Evolutionary conservation across 768 basidiomycete genomes (phyloP).

Genomic region (Leccinum subgranulosum): DNA sequence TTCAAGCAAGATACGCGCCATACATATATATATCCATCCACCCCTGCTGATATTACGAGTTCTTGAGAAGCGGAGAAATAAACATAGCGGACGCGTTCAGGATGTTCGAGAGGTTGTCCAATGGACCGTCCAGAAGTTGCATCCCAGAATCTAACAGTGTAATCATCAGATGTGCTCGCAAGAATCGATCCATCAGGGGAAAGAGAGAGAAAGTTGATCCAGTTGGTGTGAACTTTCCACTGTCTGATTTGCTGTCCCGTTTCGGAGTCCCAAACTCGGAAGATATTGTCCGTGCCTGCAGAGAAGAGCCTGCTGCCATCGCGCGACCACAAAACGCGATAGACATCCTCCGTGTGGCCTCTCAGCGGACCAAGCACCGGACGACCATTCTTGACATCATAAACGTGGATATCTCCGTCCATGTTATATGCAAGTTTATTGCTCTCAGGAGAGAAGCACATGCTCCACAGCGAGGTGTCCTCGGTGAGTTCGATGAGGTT

Average conservation of each 20-base stretch:
- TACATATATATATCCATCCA: background rate
- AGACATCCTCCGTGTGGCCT: no score
- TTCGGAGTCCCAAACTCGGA: no score
- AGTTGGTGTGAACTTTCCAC: background rate
- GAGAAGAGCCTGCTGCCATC: no score
- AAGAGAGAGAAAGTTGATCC: background rate
- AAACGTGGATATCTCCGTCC: background rate
- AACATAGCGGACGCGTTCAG: background rate
- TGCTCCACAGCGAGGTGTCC: background rate
- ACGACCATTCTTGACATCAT: background rate
- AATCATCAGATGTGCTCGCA: background rate
- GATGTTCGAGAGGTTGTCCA: background rate
- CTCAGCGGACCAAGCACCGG: background rate
- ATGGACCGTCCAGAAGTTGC: background rate
- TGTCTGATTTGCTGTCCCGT: background rate
- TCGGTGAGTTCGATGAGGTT: background rate
- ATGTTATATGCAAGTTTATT: background rate
- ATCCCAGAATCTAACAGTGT: background rate
- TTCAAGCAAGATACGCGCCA: background rate
- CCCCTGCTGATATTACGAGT: background rate
- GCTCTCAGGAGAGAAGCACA: background rate
- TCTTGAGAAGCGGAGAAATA: background rate
- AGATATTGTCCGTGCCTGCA: no score
- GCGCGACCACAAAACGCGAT: no score
- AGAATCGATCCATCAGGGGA: background rate